These are phyloP conservation scores for Proliferodiscus dingleyae DNA, from an alignment of 2,329 filamentous ascomycete species.

Conservation along the genomic window DNA sequence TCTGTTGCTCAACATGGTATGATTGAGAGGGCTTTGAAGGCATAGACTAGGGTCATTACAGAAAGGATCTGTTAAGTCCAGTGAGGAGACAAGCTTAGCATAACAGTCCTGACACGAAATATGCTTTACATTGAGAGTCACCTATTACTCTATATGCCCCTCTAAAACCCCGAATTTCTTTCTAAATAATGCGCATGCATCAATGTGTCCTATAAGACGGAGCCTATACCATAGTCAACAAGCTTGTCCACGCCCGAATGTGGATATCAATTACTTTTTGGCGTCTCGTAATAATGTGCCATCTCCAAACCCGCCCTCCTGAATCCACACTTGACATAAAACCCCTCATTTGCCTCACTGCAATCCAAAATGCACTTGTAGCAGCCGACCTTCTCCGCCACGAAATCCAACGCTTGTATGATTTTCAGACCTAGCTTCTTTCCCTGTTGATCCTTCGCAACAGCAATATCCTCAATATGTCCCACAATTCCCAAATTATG, in stretches of 20 bases:
- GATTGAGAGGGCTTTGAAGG: neutral
- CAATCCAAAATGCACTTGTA: conserved; percentile 98
- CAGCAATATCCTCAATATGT: conserved; percentile 96
- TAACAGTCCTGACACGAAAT: too few relatives aligned
- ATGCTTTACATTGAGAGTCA: too few relatives aligned
- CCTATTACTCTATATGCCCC: too few relatives aligned
- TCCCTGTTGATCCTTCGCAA: conserved; percentile 89
- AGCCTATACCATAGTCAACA: conserved; percentile 12
- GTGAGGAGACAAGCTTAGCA: too few relatives aligned
- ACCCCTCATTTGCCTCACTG: conserved; percentile 92
- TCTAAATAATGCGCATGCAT: too few relatives aligned
- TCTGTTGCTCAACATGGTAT: conserved; percentile 20
- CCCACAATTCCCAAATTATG: conserved; percentile 78
- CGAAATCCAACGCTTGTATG: conserved; percentile 85
- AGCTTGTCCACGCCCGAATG: neutral
- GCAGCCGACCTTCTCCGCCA: conserved; percentile 83
- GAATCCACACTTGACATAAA: conserved; percentile 97
- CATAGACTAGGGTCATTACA: too few relatives aligned
- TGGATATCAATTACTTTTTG: conserved; percentile 57
- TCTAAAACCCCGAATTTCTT: too few relatives aligned
- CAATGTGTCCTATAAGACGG: conserved; percentile 5
- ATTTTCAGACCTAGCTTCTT: conserved; percentile 91
- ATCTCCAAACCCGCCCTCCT: conserved; percentile 91
- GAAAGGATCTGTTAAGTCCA: too few relatives aligned
- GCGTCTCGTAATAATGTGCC: conserved; percentile 83